Conservation (phyloP, 768 basidiomycete genomes). For the Rhodosporidiobolus sp. region DNA sequence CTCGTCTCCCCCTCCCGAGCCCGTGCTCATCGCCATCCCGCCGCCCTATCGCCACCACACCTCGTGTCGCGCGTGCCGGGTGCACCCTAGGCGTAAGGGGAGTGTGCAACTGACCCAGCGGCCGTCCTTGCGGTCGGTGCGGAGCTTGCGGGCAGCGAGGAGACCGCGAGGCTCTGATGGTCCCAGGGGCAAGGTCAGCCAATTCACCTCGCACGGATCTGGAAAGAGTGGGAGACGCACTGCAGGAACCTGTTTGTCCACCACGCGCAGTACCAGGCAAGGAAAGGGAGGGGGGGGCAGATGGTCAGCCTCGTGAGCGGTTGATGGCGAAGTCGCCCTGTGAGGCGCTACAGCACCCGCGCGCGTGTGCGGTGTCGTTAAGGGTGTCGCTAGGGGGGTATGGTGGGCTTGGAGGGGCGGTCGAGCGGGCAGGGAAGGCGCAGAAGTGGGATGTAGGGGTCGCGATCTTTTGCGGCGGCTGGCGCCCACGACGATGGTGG, state of each 20-base stretch:
- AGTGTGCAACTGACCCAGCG: conserved; percentile 70
- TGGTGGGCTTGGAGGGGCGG: neutral
- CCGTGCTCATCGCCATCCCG: neutral
- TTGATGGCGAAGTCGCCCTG: neutral
- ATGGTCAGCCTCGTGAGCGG: neutral
- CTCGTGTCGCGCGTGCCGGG: neutral
- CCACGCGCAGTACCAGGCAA: too few relatives aligned
- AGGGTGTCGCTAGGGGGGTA: neutral
- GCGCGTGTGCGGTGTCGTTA: too few relatives aligned
- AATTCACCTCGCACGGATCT: neutral
- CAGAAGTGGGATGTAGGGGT: too few relatives aligned
- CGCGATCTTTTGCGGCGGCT: too few relatives aligned
- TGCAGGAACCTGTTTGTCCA: conserved; percentile 14
- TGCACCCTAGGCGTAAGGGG: neutral
- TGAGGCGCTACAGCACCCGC: too few relatives aligned
- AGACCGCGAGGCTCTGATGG: conserved; percentile 37
- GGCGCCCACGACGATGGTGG: too few relatives aligned
- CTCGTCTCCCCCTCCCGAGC: neutral
- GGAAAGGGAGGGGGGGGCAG: neutral
- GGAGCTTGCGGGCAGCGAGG: conserved; percentile 89
- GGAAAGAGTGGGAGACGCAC: neutral
- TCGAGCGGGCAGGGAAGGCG: too few relatives aligned
- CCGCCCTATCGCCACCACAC: neutral
- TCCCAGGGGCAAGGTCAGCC: neutral
- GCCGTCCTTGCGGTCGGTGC: conserved; percentile 87